Percentiles rank a stretch among this genome's conserved stretches.
Evolutionary conservation across 257 asterid genomes (phyloP).

Genomic region (Dorcoceras hygrometricum): DNA sequence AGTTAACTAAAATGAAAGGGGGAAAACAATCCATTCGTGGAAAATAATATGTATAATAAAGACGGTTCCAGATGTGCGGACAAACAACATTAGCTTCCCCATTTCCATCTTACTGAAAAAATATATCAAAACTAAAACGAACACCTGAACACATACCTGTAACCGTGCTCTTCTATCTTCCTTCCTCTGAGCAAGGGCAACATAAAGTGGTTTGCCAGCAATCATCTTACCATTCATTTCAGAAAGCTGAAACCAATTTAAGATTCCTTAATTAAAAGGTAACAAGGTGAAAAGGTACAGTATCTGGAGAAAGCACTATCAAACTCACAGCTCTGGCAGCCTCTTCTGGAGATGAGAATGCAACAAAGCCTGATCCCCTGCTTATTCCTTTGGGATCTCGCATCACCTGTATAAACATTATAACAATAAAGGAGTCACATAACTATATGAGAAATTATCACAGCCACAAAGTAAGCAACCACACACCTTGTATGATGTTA

Average conservation of each 20-base stretch:
- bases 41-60: too few species aligned
- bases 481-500: constrained; percentile 55
- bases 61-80: background rate
- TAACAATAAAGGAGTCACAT: background rate
- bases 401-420: constrained; percentile 41
- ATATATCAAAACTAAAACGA: too few species aligned
- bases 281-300: background rate
- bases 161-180: constrained; percentile 52
- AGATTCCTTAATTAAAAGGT: background rate
- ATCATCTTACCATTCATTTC: constrained; percentile 59
- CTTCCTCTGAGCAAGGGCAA: constrained; percentile 57
- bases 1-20: background rate
- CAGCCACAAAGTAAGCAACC: background rate
- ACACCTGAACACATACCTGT: constrained; percentile 37
- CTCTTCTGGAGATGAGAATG: constrained; percentile 59
- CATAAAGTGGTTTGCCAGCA: constrained; percentile 54
- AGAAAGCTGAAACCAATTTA: constrained; percentile 34
- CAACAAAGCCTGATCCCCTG: constrained; percentile 70
- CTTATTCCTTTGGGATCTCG: constrained; percentile 56
- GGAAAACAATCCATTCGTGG: background rate
- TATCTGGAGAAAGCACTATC: background rate
- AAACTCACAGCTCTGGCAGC: constrained; percentile 63
- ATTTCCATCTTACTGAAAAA: background rate
- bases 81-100: background rate
- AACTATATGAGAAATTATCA: background rate